Percentiles rank a stretch among this genome's conserved stretches.
These are phyloP conservation scores for Trichoderma gamsii DNA, from an alignment of 495 filamentous ascomycete species.

Conservation along the genomic window DNA sequence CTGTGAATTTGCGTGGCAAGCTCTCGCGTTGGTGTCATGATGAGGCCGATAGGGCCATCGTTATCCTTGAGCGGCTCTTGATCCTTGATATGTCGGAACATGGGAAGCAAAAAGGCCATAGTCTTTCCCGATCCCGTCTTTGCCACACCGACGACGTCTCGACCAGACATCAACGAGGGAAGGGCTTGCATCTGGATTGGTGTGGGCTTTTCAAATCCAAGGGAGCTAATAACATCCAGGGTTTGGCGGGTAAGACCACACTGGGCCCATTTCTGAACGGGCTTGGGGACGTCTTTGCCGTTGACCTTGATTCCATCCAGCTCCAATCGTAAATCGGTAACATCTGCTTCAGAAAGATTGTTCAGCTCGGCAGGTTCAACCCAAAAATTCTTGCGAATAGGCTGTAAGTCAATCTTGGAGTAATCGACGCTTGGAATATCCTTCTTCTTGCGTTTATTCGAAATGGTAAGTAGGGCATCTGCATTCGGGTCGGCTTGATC, in stretches of 20 bases:
- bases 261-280: slow-evolving; percentile 94
- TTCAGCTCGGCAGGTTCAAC: slow-evolving; percentile 77
- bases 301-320: slow-evolving; percentile 91
- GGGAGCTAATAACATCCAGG: slow-evolving; percentile 74
- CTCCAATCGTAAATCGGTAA: slow-evolving; percentile 73
- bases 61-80: slow-evolving; percentile 74
- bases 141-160: slow-evolving; percentile 92
- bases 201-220: slow-evolving; percentile 85
- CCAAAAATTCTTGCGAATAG: slow-evolving; percentile 91
- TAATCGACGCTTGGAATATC: slow-evolving; percentile 86
- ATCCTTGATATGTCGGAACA: slow-evolving; percentile 97
- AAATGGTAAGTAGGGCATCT: slow-evolving; percentile 73
- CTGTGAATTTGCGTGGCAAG: slow-evolving; percentile 90
- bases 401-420: slow-evolving; percentile 72
- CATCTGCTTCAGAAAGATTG: slow-evolving; percentile 80
- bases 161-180: slow-evolving; percentile 90
- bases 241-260: slow-evolving; percentile 83
- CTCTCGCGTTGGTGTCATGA: slow-evolving; percentile 94
- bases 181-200: slow-evolving; percentile 94
- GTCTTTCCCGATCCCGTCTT: slow-evolving; percentile 99
- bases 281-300: slow-evolving; percentile 81
- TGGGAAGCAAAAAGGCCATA: slow-evolving; percentile 86
- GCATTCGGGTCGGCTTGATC: slow-evolving; percentile 70
- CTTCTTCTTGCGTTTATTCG: slow-evolving; percentile 93
- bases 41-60: slow-evolving; percentile 81